A percentile compares a stretch with the other conserved stretches of the same genome.
phyloP scores from a whole-genome alignment of 2,329 filamentous ascomycete species.

The Verticillium tricorpus region DNA sequence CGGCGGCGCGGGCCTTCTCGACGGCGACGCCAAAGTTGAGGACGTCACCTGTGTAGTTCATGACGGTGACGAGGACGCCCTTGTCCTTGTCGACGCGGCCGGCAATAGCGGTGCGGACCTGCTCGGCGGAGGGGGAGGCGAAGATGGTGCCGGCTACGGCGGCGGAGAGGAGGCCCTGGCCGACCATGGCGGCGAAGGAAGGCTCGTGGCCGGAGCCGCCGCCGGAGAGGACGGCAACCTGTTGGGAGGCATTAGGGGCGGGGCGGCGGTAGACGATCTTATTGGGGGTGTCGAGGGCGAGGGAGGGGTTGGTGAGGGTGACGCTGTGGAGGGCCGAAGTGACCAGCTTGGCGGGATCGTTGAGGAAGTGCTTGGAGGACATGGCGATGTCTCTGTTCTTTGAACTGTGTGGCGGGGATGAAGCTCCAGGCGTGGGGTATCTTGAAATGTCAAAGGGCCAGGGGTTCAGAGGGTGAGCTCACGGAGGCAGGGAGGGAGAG shows the following conservation, averaged over 20 bases:
- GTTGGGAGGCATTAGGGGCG: conserved; percentile 35
- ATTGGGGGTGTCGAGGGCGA: conserved; percentile 72
- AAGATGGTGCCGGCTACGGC: conserved; percentile 87
- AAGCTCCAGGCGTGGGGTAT: no score
- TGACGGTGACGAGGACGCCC: conserved; percentile 51
- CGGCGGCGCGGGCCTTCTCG: conserved; percentile 60
- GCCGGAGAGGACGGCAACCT: conserved; percentile 81
- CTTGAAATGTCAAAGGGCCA: no score
- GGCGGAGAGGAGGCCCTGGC: conserved; percentile 72
- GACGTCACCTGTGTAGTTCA: conserved; percentile 22
- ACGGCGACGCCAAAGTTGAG: conserved; percentile 54
- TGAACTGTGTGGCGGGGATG: no score
- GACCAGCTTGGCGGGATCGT: conserved; percentile 76
- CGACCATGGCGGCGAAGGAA: conserved; percentile 81
- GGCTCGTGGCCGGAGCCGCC: conserved; percentile 91
- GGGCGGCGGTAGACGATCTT: conserved; percentile 80
- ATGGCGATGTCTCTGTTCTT: conserved; percentile 21
- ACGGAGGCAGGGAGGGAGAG: no score
- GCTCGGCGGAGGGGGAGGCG: conserved; percentile 74
- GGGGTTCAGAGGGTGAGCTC: no score
- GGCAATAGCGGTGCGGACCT: conserved; percentile 73
- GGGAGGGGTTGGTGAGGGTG: conserved; percentile 77
- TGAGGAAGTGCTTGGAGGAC: conserved; percentile 81
- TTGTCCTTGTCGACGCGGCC: conserved; percentile 66
- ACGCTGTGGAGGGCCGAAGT: conserved; percentile 69